phyloP scores from a whole-genome alignment of 2,329 filamentous ascomycete species.

The Colletotrichum higginsianum region DNA sequence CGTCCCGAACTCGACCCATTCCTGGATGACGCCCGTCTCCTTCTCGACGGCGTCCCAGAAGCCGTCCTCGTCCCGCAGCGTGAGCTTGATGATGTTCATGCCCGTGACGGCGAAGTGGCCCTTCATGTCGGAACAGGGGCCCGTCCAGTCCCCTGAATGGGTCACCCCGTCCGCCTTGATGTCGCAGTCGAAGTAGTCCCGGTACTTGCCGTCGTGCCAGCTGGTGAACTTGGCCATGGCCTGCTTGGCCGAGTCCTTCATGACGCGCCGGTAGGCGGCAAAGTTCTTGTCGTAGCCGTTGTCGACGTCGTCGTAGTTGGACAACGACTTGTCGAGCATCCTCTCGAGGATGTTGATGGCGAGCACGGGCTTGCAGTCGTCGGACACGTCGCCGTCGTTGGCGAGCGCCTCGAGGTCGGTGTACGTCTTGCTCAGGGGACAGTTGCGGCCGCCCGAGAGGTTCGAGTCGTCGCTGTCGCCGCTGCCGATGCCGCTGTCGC shows the following conservation, averaged over 20 bases:
- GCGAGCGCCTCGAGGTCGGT: too few relatives aligned
- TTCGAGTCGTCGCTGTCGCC: slow-evolving; percentile 13
- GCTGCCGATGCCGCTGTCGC: slow-evolving; percentile 8
- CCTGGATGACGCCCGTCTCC: slow-evolving; percentile 9
- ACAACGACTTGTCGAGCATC: too few relatives aligned
- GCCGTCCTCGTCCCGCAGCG: slow-evolving; percentile 4
- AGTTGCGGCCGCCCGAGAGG: background rate
- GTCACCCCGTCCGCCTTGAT: background rate
- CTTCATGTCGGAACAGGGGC: slow-evolving; percentile 1
- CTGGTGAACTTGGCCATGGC: background rate
- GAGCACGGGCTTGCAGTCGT: too few relatives aligned
- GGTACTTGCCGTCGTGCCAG: slow-evolving; percentile 16
- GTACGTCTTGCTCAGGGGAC: too few relatives aligned
- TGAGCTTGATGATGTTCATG: background rate
- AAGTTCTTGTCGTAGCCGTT: too few relatives aligned
- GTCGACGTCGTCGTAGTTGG: too few relatives aligned
- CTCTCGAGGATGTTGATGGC: too few relatives aligned
- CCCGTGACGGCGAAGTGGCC: too few relatives aligned
- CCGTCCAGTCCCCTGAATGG: background rate
- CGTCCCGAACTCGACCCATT: slow-evolving; percentile 3
- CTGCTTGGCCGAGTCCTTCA: slow-evolving; percentile 14
- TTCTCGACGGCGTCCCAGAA: slow-evolving; percentile 16
- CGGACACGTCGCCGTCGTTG: too few relatives aligned
- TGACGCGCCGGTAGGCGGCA: slow-evolving; percentile 1
- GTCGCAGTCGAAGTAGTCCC: slow-evolving; percentile 4